Evolutionary conservation across 345 rosid species (phyloP), one percentile per base, ranked within the genome.

Genomic region (Lepidium africanum): DNA sequence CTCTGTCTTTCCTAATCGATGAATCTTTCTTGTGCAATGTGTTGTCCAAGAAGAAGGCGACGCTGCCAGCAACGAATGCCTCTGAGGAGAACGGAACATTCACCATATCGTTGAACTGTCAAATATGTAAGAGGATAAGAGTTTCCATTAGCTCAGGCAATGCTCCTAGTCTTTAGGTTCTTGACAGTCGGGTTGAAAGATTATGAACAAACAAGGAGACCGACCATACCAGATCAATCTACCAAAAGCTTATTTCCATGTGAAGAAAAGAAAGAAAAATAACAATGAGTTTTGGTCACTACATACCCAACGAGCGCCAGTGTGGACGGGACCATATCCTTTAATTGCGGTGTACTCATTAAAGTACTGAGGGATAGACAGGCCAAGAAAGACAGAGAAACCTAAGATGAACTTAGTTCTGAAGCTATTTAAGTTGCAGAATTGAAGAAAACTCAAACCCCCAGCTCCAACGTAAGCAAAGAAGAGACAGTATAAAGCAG

Each of bases 351-450:
- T 89, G 79, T 89, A 91, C 80, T 94, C 99, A 0, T 91, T 94
- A 79, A 94, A 94, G 81, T 94, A 91, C 23, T 91, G 99, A 7
- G 97, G 93, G 52, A 94, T 84, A 0, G 99, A 94, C 73, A 94
- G 78, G 39, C 99, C 99, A n/a, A 94, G 77, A 76, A 94, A 94
- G 67, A 94, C 52, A 1, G 99, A 86, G 84, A 86, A 94, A 58
- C 96, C 99, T 74, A 94, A 70, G 70, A 91, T 82, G 82, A 94
- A 84, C 78, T 82, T 91, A 0, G 81, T 80, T 40, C 99, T 85
- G 82, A 91, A 94, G 80, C 87, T 91, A 81, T 86, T 86, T 53
- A 94, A 91, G 81, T 94, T 86, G 86, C 97, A 91, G 81, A 89
- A 91, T 36, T 94, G 99, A 60, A 94, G 99, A 37, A 91, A 84